Evolutionary conservation across 345 rosid genomes (phyloP), one percentile per base, ranked within the genome.

Genomic region (Citrus cavaleriei): DNA sequence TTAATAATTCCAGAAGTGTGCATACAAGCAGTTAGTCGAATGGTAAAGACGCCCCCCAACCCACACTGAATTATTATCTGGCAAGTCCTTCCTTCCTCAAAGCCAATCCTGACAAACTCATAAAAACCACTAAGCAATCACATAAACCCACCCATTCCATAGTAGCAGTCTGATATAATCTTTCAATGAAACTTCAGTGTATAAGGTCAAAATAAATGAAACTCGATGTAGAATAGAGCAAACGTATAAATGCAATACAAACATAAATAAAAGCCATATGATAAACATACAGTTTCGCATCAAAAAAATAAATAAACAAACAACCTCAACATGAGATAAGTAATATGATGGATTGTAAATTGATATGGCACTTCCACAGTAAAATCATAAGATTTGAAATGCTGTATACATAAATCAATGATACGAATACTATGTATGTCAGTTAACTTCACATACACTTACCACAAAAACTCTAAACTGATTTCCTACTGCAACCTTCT

Each of bases 401-500:
- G 24, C 4, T 10, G 32, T 34, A 30, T 24, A 69, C 67, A 28
- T 21, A 19, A 46, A 35, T 28, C 6, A 54, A 72, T 18, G 51
- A 73, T 60, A 51, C 55, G 54, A 32, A 78, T 60, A 28, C 19
- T 79, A 25, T 40, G 27, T 46, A 75, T 76, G 51, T 68, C 73
- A 74, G 28, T 72, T 80, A 74, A 78, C 77, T 49, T 74, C 79
- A 79, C 68, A 82, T 28, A 78, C 74, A 84, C 95, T 87, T 86
- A 89, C 93, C 91, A 70, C 77, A 12, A 77, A 72, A 83, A 76
- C 75, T 82, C 83, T 82, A 77, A 59, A 84, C 72, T 80, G 74
- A 68, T 72, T 77, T 81, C 81, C 82, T 83, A 82, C 74, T 63
- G 89, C 81, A 86, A 82, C 77, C 88, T 86, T 86, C 87, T 80